A percentile compares a stretch with the other conserved stretches of the same genome.
Evolutionary conservation across 2,329 filamentous ascomycete genomes (phyloP).

Genomic region (Aspergillus cejpii): DNA sequence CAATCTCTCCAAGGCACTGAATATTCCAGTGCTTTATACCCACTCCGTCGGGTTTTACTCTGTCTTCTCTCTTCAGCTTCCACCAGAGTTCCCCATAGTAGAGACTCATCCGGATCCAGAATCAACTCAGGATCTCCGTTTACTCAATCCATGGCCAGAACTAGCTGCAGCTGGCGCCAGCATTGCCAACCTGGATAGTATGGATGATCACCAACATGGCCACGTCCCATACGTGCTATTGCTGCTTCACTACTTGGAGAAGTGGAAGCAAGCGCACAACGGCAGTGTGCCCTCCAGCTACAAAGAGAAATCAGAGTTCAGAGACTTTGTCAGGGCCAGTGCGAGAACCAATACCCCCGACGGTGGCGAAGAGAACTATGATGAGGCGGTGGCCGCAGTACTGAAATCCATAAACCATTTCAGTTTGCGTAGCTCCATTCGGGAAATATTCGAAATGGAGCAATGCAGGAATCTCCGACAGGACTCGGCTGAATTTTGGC

Average conservation of each 20-base stretch:
- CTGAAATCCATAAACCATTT: conserved; percentile 74
- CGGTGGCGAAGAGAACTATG: conserved; percentile 92
- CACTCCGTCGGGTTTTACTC: conserved; percentile 92
- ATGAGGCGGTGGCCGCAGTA: conserved; percentile 81
- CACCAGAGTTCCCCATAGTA: conserved; percentile 79
- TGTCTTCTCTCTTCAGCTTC: conserved; percentile 72
- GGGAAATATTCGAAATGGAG: conserved; percentile 69
- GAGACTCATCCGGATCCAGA: conserved; percentile 91
- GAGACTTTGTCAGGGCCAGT: conserved; percentile 59
- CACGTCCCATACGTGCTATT: conserved; percentile 84
- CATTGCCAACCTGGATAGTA: conserved; percentile 59
- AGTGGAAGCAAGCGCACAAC: conserved; percentile 67
- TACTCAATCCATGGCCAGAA: conserved; percentile 81
- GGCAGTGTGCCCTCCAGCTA: conserved; percentile 66
- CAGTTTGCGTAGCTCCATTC: conserved; percentile 61
- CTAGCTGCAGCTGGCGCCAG: conserved; percentile 59
- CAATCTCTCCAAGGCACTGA: conserved; percentile 47
- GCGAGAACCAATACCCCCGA: conserved; percentile 68
- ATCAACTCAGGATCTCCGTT: conserved; percentile 73
- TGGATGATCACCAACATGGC: conserved; percentile 76
- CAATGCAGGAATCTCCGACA: conserved; percentile 46
- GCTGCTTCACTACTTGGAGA: conserved; percentile 70
- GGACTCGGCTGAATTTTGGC: conserved; percentile 68
- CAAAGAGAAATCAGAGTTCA: conserved; percentile 79
- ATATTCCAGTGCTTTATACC: conserved; percentile 70